Percentiles rank a stretch among this genome's conserved stretches.
phyloP scores from a whole-genome alignment of 2,329 filamentous ascomycete species.

The Fusarium liriodendri region DNA sequence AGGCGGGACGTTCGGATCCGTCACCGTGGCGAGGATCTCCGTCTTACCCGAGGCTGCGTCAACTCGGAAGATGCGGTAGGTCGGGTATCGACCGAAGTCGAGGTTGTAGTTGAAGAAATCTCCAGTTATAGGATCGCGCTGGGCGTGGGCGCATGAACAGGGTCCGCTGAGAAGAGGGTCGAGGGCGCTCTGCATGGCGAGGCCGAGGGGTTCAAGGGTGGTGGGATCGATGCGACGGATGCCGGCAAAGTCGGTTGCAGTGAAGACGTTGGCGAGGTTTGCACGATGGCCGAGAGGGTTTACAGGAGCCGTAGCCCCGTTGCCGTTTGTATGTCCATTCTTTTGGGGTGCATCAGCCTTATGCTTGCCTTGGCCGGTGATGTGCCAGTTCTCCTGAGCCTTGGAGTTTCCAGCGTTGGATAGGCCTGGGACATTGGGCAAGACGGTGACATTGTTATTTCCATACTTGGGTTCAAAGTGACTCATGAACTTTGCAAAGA shows the following conservation, averaged over 20 bases:
- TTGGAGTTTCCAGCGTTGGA: slow-evolving; percentile 28
- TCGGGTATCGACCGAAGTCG: slow-evolving; percentile 65
- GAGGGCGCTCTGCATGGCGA: slow-evolving; percentile 68
- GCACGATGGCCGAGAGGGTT: slow-evolving; percentile 51
- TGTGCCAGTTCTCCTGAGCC: background rate
- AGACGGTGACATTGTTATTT: slow-evolving; percentile 73
- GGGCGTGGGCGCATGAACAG: slow-evolving; percentile 77
- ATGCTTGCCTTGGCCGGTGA: slow-evolving; percentile 11
- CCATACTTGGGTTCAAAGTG: slow-evolving; percentile 58
- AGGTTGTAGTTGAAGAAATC: slow-evolving; percentile 88
- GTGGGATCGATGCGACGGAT: slow-evolving; percentile 74
- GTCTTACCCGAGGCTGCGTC: slow-evolving; percentile 73
- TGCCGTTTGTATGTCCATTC: background rate
- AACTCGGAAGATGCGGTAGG: slow-evolving; percentile 77
- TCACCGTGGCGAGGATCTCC: slow-evolving; percentile 76
- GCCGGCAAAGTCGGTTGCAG: slow-evolving; percentile 65
- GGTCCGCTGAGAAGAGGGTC: slow-evolving; percentile 77
- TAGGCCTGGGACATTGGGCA: slow-evolving; percentile 69
- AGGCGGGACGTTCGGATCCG: slow-evolving; percentile 58
- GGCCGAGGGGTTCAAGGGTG: slow-evolving; percentile 78
- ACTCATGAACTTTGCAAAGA: slow-evolving; percentile 78
- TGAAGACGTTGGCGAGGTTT: slow-evolving; percentile 60
- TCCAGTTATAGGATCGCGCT: slow-evolving; percentile 76
- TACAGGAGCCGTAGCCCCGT: background rate
- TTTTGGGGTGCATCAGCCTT: background rate